A percentile compares a stretch with the other conserved stretches of the same genome.
phyloP scores from a whole-genome alignment of 2,329 filamentous ascomycete species.

The Cercospora sp. region DNA sequence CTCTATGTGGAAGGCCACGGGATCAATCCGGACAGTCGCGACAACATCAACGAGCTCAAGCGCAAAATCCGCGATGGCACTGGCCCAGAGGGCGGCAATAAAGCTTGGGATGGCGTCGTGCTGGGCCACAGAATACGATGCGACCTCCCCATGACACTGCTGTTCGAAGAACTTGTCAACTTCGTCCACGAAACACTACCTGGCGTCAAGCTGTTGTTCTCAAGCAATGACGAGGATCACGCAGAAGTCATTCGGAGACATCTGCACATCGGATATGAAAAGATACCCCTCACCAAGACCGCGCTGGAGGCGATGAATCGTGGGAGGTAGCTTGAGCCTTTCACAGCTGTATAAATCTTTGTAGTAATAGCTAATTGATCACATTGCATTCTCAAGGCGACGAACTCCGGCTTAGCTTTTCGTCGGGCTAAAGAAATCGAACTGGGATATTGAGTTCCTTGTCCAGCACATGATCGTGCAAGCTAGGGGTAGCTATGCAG shows the following conservation, averaged over 20 bases:
- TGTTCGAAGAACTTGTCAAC: slow-evolving; percentile 15
- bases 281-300: slow-evolving; percentile 1
- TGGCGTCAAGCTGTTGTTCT: slow-evolving; percentile 5
- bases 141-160: neutral
- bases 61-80: slow-evolving; percentile 15
- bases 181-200: slow-evolving; percentile 10
- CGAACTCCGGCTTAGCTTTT: neutral
- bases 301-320: slow-evolving; percentile 10
- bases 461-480: neutral
- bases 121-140: neutral
- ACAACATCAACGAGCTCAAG: slow-evolving; percentile 10
- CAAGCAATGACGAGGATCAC: slow-evolving; percentile 4
- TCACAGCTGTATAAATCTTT: neutral
- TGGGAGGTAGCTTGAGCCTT: neutral
- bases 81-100: slow-evolving; percentile 9
- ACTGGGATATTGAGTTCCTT: neutral
- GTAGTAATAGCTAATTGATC: slow-evolving; percentile 1
- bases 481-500: neutral
- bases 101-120: slow-evolving; percentile 9
- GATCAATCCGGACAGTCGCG: slow-evolving; percentile 12
- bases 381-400: neutral
- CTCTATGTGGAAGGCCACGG: slow-evolving; percentile 3
- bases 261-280: slow-evolving; percentile 4
- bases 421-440: neutral
- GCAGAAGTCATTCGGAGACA: slow-evolving; percentile 1